Percentiles rank a stretch among this genome's conserved stretches.
phyloP scores from a whole-genome alignment of 2,329 filamentous ascomycete genomes.

The Aspergillus piperis region DNA sequence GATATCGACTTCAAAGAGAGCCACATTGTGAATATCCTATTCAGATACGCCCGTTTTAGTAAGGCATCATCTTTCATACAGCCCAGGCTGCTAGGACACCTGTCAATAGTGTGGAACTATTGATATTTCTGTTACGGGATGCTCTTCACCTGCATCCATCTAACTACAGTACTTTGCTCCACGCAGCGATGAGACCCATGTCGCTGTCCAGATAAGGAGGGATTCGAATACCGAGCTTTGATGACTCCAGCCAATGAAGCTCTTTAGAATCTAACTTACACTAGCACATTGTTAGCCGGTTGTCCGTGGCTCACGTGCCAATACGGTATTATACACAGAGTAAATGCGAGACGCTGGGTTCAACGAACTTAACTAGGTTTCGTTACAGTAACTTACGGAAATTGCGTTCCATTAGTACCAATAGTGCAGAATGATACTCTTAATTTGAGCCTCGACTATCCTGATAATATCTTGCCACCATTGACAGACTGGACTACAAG shows the following conservation, averaged over 20 bases:
- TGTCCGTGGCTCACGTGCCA: background rate
- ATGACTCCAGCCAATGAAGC: slow-evolving; percentile 9
- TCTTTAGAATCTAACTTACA: slow-evolving; percentile 11
- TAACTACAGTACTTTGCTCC: no score
- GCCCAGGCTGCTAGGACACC: no score
- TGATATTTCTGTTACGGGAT: no score
- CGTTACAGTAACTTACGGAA: slow-evolving; percentile 5
- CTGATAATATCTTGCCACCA: slow-evolving; percentile 2
- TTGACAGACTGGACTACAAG: background rate
- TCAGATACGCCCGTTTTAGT: no score
- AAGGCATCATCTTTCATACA: no score
- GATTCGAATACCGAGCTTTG: background rate
- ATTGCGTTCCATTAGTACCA: slow-evolving; percentile 13
- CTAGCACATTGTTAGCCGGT: background rate
- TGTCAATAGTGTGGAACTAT: no score
- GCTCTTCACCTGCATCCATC: no score
- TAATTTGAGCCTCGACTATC: slow-evolving; percentile 5
- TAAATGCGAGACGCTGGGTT: background rate
- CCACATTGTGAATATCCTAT: no score
- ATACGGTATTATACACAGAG: background rate
- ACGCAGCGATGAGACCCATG: no score
- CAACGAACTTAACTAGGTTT: background rate
- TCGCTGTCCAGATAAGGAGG: no score
- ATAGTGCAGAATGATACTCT: slow-evolving; percentile 14
- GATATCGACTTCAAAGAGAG: no score